A percentile compares a stretch with the other conserved stretches of the same genome.
These are phyloP conservation scores for Chrysoporthe deuterocubensis DNA, from an alignment of 2,329 filamentous ascomycete genomes.

Conservation along the genomic window DNA sequence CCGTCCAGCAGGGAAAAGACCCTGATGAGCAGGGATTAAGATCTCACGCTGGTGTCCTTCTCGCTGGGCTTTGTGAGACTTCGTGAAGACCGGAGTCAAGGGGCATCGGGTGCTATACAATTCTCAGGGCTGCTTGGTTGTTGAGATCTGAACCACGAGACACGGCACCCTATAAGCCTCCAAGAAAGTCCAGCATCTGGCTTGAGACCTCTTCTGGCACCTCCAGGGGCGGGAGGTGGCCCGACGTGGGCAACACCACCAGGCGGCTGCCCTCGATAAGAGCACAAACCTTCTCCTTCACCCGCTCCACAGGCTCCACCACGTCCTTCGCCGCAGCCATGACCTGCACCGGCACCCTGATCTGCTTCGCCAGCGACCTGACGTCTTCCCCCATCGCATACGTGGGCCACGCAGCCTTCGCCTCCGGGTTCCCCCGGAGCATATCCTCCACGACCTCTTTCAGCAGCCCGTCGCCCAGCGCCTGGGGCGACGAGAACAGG, in stretches of 20 bases:
- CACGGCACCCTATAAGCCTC: not conserved
- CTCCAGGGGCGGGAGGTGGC: slow-evolving; percentile 29
- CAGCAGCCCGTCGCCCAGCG: slow-evolving; percentile 28
- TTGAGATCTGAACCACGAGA: not conserved
- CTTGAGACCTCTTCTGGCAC: slow-evolving; percentile 20
- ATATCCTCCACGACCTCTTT: not conserved
- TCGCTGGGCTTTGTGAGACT: too few species aligned
- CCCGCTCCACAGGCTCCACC: slow-evolving; percentile 39
- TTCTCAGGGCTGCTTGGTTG: too few species aligned
- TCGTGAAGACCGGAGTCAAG: too few species aligned
- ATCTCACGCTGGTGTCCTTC: too few species aligned
- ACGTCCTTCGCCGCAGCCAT: slow-evolving; percentile 40
- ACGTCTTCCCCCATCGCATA: slow-evolving; percentile 34
- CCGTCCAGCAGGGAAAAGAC: too few species aligned
- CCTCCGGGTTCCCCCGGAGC: not conserved
- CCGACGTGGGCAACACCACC: slow-evolving; percentile 29
- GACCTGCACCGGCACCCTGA: slow-evolving; percentile 32
- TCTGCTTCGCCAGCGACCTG: slow-evolving; percentile 28
- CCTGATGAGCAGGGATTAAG: too few species aligned
- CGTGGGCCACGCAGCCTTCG: not conserved
- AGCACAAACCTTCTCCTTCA: slow-evolving; percentile 34
- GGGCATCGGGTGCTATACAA: too few species aligned
- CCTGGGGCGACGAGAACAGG: slow-evolving; percentile 33
- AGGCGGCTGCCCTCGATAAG: slow-evolving; percentile 26
- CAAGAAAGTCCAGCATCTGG: slow-evolving; percentile 33